phyloP scores from a whole-genome alignment of 2,329 filamentous ascomycete genomes.

The Colletotrichum theobromicola region DNA sequence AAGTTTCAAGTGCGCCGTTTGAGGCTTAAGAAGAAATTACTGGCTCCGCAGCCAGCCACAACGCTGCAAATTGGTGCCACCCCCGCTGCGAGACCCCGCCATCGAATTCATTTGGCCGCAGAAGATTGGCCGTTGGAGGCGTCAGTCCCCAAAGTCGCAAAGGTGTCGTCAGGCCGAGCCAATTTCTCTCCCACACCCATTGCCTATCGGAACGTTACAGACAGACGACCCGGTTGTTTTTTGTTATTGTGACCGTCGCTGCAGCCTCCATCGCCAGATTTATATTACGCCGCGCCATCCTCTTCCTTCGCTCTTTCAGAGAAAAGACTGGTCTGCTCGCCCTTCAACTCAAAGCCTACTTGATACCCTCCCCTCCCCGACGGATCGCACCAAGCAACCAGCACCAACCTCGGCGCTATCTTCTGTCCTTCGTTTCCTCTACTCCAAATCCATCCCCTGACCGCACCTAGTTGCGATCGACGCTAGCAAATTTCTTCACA shows the following conservation, averaged over 20 bases:
- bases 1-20: conserved; percentile 17
- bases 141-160: neutral
- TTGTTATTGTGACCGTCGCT: conserved; percentile 18
- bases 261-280: neutral
- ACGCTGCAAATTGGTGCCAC: conserved; percentile 18
- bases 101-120: conserved; percentile 3
- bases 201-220: conserved; percentile 10
- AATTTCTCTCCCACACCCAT: conserved; percentile 20
- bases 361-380: conserved; percentile 19
- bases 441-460: conserved; percentile 3
- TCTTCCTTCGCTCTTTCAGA: neutral
- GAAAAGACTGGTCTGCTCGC: neutral
- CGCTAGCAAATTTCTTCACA: conserved; percentile 28
- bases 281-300: conserved; percentile 6
- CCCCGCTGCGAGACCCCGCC: conserved; percentile 22
- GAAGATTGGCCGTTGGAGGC: conserved; percentile 18
- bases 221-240: conserved; percentile 17
- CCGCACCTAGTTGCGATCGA: neutral
- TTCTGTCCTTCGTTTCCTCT: neutral
- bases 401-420: neutral
- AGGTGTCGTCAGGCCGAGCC: conserved; percentile 5
- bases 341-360: neutral
- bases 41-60: conserved; percentile 21
- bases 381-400: neutral
- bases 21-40: conserved; percentile 17